Conservation (phyloP, 129 eudicot genomes). For the Escallonia rubra region DNA sequence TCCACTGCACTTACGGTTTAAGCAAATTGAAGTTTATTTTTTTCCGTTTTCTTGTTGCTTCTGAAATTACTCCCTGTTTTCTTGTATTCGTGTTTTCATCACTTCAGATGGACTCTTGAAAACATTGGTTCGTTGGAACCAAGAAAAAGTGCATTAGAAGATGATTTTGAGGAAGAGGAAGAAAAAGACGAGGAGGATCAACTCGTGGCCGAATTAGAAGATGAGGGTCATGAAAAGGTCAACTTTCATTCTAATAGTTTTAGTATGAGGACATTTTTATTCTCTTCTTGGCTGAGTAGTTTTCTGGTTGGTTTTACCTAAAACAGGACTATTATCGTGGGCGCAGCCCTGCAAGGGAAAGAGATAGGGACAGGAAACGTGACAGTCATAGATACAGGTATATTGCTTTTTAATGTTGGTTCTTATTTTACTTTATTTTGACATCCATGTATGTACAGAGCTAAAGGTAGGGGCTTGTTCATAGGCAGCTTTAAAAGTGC, state of each 20-base stretch:
- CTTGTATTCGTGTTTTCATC: constrained; percentile 1
- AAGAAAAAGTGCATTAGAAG: constrained; percentile 95
- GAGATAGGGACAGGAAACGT: constrained; percentile 76
- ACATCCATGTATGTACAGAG: too few relatives aligned
- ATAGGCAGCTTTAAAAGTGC: too few relatives aligned
- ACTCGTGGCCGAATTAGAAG: constrained; percentile 57
- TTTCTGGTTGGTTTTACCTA: not conserved
- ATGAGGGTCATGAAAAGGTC: constrained; percentile 66
- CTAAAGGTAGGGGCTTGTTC: too few relatives aligned
- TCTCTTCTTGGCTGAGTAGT: too few relatives aligned
- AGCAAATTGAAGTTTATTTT: too few relatives aligned
- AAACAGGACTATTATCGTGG: constrained; percentile 64
- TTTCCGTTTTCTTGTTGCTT: not conserved
- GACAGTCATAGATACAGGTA: constrained; percentile 95
- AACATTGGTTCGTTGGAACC: constrained; percentile 69
- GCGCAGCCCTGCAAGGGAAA: constrained; percentile 79
- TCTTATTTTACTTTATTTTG: not conserved
- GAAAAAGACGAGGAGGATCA: constrained; percentile 94
- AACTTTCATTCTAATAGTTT: not conserved
- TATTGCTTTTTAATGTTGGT: not conserved
- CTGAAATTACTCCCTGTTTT: not conserved
- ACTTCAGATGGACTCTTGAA: constrained; percentile 74
- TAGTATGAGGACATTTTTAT: too few relatives aligned
- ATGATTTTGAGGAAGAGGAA: constrained; percentile 98
- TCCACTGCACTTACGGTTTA: too few relatives aligned